phyloP scores from a whole-genome alignment of 2,329 filamentous ascomycete genomes.

The Nothophaeocryptopus gaeumannii region DNA sequence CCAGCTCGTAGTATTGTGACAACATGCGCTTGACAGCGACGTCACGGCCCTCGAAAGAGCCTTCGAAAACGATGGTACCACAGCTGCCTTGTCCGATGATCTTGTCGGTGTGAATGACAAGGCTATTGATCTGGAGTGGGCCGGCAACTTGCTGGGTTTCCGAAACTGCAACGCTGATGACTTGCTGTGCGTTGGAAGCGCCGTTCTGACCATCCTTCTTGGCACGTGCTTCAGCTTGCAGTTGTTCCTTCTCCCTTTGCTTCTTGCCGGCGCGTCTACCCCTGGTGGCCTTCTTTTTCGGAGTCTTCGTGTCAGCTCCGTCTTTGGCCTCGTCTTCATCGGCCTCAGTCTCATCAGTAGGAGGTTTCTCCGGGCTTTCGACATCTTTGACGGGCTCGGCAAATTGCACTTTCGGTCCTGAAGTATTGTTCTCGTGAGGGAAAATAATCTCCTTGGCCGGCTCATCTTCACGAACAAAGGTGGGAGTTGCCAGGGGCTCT shows the following conservation, averaged over 20 bases:
- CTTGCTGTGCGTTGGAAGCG: slow-evolving; percentile 34
- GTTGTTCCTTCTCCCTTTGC: slow-evolving; percentile 41
- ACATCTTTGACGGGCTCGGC: slow-evolving; percentile 6
- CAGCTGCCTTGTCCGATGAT: slow-evolving; percentile 78
- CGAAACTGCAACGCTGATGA: slow-evolving; percentile 44
- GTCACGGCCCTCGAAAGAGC: slow-evolving; percentile 83
- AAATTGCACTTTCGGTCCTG: slow-evolving; percentile 19
- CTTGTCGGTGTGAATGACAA: slow-evolving; percentile 59
- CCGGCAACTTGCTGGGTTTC: slow-evolving; percentile 44
- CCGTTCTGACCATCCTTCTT: slow-evolving; percentile 24
- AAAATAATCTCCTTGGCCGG: slow-evolving; percentile 37
- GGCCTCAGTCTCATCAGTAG: slow-evolving; percentile 28
- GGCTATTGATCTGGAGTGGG: slow-evolving; percentile 58
- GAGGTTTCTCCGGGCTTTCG: slow-evolving; percentile 13
- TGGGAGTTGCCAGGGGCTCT: neutral
- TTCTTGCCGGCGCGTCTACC: slow-evolving; percentile 49
- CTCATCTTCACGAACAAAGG: slow-evolving; percentile 31
- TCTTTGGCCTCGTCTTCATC: slow-evolving; percentile 26
- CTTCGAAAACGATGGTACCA: slow-evolving; percentile 92
- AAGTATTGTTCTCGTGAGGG: slow-evolving; percentile 22
- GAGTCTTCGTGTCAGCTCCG: slow-evolving; percentile 22
- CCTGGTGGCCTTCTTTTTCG: slow-evolving; percentile 50
- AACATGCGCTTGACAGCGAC: slow-evolving; percentile 97
- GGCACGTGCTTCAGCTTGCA: slow-evolving; percentile 38
- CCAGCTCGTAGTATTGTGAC: slow-evolving; percentile 92